These are phyloP conservation scores for Ottelia alismoides DNA, from an alignment of 106 monocot genomes.

Conservation along the genomic window DNA sequence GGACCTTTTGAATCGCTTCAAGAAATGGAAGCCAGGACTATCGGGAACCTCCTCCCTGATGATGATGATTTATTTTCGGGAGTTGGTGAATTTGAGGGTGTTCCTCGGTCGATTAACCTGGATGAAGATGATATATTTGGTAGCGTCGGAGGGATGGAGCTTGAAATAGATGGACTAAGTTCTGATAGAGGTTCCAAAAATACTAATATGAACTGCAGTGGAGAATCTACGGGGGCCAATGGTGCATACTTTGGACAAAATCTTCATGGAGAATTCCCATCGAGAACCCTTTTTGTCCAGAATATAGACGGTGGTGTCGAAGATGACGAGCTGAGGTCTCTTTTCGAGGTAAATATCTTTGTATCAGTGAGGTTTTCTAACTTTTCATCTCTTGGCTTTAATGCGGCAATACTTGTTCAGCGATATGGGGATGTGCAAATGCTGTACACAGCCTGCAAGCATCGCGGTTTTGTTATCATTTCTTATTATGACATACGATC, in stretches of 20 bases:
- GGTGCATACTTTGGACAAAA: slow-evolving; percentile 31
- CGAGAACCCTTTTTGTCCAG: slow-evolving; percentile 75
- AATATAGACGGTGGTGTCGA: slow-evolving; percentile 74
- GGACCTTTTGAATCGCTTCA: slow-evolving; percentile 39
- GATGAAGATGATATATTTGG: slow-evolving; percentile 73
- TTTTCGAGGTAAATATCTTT: slow-evolving; percentile 61
- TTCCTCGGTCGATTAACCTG: slow-evolving; percentile 12
- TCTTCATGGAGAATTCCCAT: slow-evolving; percentile 44
- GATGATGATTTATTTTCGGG: slow-evolving; percentile 69
- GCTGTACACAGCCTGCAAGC: slow-evolving; percentile 55
- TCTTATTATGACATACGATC: slow-evolving; percentile 78
- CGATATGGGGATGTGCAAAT: slow-evolving; percentile 63
- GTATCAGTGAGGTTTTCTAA: background rate
- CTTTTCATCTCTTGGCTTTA: background rate
- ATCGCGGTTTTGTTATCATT: slow-evolving; percentile 65
- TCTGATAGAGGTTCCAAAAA: no score
- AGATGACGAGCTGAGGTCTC: slow-evolving; percentile 45
- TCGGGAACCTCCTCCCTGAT: slow-evolving; percentile 81
- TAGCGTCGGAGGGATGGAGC: slow-evolving; percentile 59
- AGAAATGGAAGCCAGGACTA: slow-evolving; percentile 83
- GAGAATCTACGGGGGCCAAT: no score
- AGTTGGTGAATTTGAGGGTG: slow-evolving; percentile 30
- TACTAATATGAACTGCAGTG: no score
- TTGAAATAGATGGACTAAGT: no score
- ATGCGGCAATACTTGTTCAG: slow-evolving; percentile 11